phyloP scores from a whole-genome alignment of 345 rosid genomes.

The Noccaea caerulescens region DNA sequence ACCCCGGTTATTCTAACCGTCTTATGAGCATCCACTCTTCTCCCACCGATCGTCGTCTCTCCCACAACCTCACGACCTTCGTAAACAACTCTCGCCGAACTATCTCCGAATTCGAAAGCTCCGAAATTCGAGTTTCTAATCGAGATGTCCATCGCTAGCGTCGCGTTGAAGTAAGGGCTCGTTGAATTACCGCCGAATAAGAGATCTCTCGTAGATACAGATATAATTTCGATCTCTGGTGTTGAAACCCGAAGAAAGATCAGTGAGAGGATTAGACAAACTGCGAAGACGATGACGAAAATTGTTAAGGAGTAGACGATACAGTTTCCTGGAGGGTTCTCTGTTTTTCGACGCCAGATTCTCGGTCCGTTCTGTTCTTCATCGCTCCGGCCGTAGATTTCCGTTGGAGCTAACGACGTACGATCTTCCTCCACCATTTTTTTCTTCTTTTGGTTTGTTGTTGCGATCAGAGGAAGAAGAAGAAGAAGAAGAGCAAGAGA shows the following conservation, averaged over 20 bases:
- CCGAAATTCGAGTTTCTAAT: slow-evolving; percentile 59
- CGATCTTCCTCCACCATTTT: slow-evolving; percentile 47
- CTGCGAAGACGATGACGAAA: slow-evolving; percentile 45
- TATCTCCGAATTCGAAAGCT: slow-evolving; percentile 44
- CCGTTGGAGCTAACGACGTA: slow-evolving; percentile 38
- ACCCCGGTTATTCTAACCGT: slow-evolving; percentile 44
- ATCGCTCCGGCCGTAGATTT: slow-evolving; percentile 46
- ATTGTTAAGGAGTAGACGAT: slow-evolving; percentile 47
- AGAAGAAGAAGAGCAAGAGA: slow-evolving; percentile 3
- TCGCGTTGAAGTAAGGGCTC: slow-evolving; percentile 45
- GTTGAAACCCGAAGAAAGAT: slow-evolving; percentile 44
- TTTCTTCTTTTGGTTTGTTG: neutral
- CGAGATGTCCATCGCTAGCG: slow-evolving; percentile 46
- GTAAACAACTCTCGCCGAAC: slow-evolving; percentile 40
- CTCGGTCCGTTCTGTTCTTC: slow-evolving; percentile 28
- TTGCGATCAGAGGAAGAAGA: slow-evolving; percentile 5
- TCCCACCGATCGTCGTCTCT: slow-evolving; percentile 32
- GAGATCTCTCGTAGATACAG: slow-evolving; percentile 38
- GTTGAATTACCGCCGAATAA: slow-evolving; percentile 26
- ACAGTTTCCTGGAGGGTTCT: slow-evolving; percentile 49
- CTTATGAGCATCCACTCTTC: slow-evolving; percentile 48
- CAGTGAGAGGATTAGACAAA: slow-evolving; percentile 42
- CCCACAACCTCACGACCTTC: slow-evolving; percentile 45
- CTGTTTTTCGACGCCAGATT: slow-evolving; percentile 22
- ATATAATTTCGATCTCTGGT: slow-evolving; percentile 43